Conservation (phyloP, 805 yeast species). For the Wickerhamiella azyma region DNA sequence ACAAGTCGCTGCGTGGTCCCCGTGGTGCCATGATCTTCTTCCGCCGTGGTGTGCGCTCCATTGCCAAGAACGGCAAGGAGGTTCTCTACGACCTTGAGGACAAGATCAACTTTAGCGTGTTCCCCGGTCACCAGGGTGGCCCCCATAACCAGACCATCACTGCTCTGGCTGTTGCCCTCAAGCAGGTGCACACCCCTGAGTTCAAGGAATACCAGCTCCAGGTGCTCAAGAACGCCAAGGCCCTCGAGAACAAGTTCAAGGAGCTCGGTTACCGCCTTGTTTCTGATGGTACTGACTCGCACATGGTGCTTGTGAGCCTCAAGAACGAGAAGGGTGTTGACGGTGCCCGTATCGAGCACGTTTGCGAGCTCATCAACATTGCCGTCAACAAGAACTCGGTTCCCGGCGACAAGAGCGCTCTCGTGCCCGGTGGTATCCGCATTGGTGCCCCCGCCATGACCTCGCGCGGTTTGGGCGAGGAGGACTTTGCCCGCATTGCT, state of each 20-base stretch:
- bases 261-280: conserved; percentile 67
- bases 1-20: conserved; percentile 97
- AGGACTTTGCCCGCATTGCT: conserved; percentile 70
- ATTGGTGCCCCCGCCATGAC: conserved; percentile 99
- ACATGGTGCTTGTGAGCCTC: conserved; percentile 82
- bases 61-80: conserved; percentile 86
- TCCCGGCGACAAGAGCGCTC: conserved; percentile 94
- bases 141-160: conserved; percentile 99
- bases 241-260: conserved; percentile 63
- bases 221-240: conserved; percentile 78
- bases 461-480: conserved; percentile 87
- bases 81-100: conserved; percentile 80
- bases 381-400: conserved; percentile 96
- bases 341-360: conserved; percentile 94
- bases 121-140: conserved; percentile 99
- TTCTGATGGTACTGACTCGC: conserved; percentile 93
- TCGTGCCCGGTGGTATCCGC: conserved; percentile 94
- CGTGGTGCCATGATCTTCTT: conserved; percentile 99
- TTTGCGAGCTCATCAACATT: conserved; percentile 85
- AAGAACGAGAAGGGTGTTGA: conserved; percentile 73
- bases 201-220: conserved; percentile 80
- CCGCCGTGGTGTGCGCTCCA: conserved; percentile 87
- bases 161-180: conserved; percentile 91
- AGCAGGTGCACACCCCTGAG: conserved; percentile 85
- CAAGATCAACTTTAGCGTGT: conserved; percentile 93